Evolutionary conservation across 129 eudicot species (phyloP).

Genomic region (carrot (Daucus carota)): DNA sequence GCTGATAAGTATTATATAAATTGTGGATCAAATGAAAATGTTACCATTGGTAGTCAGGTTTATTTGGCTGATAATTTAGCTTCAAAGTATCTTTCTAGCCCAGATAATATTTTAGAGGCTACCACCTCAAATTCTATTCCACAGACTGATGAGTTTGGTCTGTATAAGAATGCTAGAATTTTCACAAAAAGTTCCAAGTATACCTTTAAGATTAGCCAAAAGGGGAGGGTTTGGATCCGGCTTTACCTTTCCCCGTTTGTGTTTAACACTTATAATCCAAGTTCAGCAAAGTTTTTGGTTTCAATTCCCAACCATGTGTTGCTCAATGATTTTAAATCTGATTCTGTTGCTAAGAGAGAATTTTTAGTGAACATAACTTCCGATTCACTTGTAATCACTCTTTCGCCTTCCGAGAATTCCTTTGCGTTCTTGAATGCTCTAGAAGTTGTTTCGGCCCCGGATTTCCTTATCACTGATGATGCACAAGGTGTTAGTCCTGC

Average conservation of each 20-base stretch:
- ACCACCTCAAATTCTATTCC: slow-evolving; percentile 44
- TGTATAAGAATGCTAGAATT: slow-evolving; percentile 62
- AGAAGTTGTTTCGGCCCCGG: slow-evolving; percentile 76
- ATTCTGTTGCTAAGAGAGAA: slow-evolving; percentile 31
- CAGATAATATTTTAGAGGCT: slow-evolving; percentile 53
- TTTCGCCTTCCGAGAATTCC: slow-evolving; percentile 49
- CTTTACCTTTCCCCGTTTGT: slow-evolving; percentile 60
- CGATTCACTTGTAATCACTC: slow-evolving; percentile 35
- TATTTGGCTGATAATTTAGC: slow-evolving; percentile 64
- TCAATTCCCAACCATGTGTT: slow-evolving; percentile 42
- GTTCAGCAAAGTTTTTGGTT: slow-evolving; percentile 55
- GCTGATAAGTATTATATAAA: slow-evolving; percentile 52
- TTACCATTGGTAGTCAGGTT: slow-evolving; percentile 40
- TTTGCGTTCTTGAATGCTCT: slow-evolving; percentile 64
- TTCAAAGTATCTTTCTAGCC: slow-evolving; percentile 48
- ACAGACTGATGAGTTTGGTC: slow-evolving; percentile 31
- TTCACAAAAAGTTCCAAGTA: slow-evolving; percentile 46
- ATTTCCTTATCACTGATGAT: slow-evolving; percentile 47
- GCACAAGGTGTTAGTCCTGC: slow-evolving; percentile 42
- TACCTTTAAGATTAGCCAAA: slow-evolving; percentile 45
- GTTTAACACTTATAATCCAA: slow-evolving; percentile 37
- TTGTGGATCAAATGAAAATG: slow-evolving; percentile 71
- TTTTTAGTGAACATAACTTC: slow-evolving; percentile 41
- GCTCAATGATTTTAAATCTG: slow-evolving; percentile 39
- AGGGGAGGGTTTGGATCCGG: slow-evolving; percentile 87